phyloP scores from a whole-genome alignment of 2,329 filamentous ascomycete genomes.

The Gyromitra esculenta region DNA sequence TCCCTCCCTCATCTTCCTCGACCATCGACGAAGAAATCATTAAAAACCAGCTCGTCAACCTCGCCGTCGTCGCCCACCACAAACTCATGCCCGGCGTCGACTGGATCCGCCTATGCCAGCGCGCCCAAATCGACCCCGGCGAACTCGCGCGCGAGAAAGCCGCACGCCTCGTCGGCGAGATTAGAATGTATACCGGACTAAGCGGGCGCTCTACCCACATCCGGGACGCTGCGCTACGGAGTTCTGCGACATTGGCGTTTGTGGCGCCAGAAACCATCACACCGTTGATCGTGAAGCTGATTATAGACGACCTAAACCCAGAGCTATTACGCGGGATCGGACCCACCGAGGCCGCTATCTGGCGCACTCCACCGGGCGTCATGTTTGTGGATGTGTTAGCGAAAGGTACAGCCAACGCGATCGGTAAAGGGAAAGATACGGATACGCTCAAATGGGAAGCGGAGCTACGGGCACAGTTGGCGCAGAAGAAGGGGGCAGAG shows the following conservation, averaged over 20 bases:
- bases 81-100: constrained; percentile 79
- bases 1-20: constrained; percentile 61
- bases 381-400: constrained; percentile 85
- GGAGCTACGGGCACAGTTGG: constrained; percentile 84
- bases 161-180: constrained; percentile 73
- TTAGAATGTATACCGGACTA: constrained; percentile 65
- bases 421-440: constrained; percentile 90
- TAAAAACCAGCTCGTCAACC: constrained; percentile 75
- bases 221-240: constrained; percentile 75
- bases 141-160: constrained; percentile 73
- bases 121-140: constrained; percentile 83
- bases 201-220: constrained; percentile 56
- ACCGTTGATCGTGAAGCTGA: constrained; percentile 76
- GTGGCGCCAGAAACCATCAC: constrained; percentile 86
- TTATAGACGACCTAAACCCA: constrained; percentile 77
- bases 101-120: constrained; percentile 90
- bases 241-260: constrained; percentile 90
- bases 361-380: constrained; percentile 86
- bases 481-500: constrained; percentile 89
- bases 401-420: constrained; percentile 59
- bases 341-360: constrained; percentile 90
- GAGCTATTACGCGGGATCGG: constrained; percentile 76
- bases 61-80: constrained; percentile 80
- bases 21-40: constrained; percentile 62
- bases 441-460: constrained; percentile 97